Conservation (phyloP, 805 yeast genomes). For the Metschnikowia continentalis region DNA sequence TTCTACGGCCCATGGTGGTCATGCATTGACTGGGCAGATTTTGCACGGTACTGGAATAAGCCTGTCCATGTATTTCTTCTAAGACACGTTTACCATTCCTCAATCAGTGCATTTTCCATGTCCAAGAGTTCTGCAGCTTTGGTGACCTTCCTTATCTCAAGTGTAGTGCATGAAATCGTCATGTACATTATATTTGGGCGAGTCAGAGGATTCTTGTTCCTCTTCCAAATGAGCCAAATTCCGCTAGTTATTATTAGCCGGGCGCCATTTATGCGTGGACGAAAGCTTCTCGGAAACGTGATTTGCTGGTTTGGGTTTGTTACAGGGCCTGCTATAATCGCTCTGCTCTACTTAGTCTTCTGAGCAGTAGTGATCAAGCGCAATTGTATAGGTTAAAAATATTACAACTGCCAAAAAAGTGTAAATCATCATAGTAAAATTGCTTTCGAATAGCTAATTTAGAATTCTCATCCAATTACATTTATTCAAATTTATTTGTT, state of each 20-base stretch:
- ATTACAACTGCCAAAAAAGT: no score
- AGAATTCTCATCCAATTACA: no score
- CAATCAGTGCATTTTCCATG: constrained; percentile 70
- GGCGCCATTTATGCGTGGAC: constrained; percentile 51
- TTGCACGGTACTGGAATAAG: constrained; percentile 88
- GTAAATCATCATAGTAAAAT: no score
- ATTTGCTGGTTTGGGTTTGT: constrained; percentile 91
- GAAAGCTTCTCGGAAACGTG: constrained; percentile 65
- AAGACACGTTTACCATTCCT: constrained; percentile 91
- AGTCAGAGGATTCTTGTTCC: constrained; percentile 72
- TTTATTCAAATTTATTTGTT: not conserved
- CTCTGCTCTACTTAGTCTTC: constrained; percentile 69
- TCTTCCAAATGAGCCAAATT: constrained; percentile 82
- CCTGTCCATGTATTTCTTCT: constrained; percentile 88
- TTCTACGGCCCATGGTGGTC: constrained; percentile 99
- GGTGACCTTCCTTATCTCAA: constrained; percentile 72
- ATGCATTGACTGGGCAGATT: constrained; percentile 88
- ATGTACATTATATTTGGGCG: constrained; percentile 85
- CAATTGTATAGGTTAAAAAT: no score
- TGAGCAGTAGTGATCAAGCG: not conserved
- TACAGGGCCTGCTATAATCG: constrained; percentile 83
- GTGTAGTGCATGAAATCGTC: constrained; percentile 83
- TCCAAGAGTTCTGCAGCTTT: constrained; percentile 67
- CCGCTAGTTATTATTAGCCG: constrained; percentile 69
- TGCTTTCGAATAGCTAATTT: no score